phyloP scores from a whole-genome alignment of 352 stramenopile genomes.

The Phytophthora foliorum region DNA sequence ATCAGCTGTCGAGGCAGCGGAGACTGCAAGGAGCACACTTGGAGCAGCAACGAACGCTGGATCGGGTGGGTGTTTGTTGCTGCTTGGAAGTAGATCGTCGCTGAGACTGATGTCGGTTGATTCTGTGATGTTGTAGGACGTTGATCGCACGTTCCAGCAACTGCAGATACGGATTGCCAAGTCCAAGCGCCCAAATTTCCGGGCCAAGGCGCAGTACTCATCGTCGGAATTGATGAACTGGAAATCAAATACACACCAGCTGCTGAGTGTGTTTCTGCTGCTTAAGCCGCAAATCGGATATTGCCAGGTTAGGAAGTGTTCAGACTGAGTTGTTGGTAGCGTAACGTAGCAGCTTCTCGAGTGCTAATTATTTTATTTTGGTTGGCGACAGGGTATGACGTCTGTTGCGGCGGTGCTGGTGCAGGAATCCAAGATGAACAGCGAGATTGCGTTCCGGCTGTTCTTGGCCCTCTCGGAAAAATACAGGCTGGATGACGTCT shows the following conservation, averaged over 20 bases:
- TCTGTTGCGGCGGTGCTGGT: slow-evolving; percentile 49
- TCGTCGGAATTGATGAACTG: slow-evolving; percentile 44
- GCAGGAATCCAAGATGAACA: slow-evolving; percentile 60
- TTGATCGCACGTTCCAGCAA: slow-evolving; percentile 59
- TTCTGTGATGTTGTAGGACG: slow-evolving; percentile 36
- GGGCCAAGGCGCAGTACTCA: slow-evolving; percentile 40
- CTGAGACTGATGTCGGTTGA: background rate
- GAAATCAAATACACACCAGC: slow-evolving; percentile 49
- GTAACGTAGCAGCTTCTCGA: background rate
- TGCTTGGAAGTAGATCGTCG: background rate
- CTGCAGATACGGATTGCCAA: slow-evolving; percentile 38
- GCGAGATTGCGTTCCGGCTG: slow-evolving; percentile 55
- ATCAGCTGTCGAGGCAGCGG: slow-evolving; percentile 33
- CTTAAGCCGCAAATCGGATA: slow-evolving; percentile 67
- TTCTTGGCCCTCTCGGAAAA: slow-evolving; percentile 63
- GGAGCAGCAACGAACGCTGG: slow-evolving; percentile 53
- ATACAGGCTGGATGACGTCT: slow-evolving; percentile 59
- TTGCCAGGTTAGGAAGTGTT: slow-evolving; percentile 44
- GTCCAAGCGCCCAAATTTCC: slow-evolving; percentile 29
- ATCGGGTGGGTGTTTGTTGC: slow-evolving; percentile 29
- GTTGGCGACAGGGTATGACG: slow-evolving; percentile 51
- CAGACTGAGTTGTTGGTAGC: background rate
- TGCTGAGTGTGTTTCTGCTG: slow-evolving; percentile 53
- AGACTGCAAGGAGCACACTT: slow-evolving; percentile 23
- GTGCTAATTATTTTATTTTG: background rate